Conservation (phyloP, 2,329 filamentous ascomycete genomes). For the Falciphora oryzae region DNA sequence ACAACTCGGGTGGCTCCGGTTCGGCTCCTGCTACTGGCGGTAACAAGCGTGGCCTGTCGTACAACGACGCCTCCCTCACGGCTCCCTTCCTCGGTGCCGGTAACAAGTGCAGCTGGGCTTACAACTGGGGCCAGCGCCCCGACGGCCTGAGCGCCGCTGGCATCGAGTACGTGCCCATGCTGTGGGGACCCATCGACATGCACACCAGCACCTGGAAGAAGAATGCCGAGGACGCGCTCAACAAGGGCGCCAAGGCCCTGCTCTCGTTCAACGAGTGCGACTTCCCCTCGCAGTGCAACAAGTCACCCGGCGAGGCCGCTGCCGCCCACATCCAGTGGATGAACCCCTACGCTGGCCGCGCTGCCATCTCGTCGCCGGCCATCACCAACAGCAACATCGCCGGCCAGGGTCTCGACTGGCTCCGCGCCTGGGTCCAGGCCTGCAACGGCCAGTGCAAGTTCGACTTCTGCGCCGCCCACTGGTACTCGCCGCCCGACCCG, state of each 20-base stretch:
- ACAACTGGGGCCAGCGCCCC: conserved; percentile 58
- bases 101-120: conserved; percentile 50
- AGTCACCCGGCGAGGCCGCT: conserved; percentile 48
- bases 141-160: conserved; percentile 34
- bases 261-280: conserved; percentile 72
- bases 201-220: conserved; percentile 44
- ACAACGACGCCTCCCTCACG: conserved; percentile 54
- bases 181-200: conserved; percentile 48
- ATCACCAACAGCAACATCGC: conserved; percentile 52
- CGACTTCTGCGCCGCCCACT: conserved; percentile 59
- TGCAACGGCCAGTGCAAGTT: conserved; percentile 47
- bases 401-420: conserved; percentile 50
- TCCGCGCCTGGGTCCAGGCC: conserved; percentile 43
- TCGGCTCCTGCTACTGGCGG: conserved; percentile 18
- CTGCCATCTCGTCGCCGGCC: conserved; percentile 49
- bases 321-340: conserved; percentile 46
- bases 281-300: conserved; percentile 51
- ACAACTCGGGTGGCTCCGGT: conserved; percentile 16
- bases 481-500: conserved; percentile 50
- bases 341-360: conserved; percentile 48
- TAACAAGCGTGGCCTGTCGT: conserved; percentile 61
- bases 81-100: conserved; percentile 39
- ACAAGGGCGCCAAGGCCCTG: conserved; percentile 47
- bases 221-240: conserved; percentile 46
- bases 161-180: conserved; percentile 60